Base-by-base conservation (phyloP, 2,329 filamentous ascomycete species). In the Mycogone perniciosa region DNA sequence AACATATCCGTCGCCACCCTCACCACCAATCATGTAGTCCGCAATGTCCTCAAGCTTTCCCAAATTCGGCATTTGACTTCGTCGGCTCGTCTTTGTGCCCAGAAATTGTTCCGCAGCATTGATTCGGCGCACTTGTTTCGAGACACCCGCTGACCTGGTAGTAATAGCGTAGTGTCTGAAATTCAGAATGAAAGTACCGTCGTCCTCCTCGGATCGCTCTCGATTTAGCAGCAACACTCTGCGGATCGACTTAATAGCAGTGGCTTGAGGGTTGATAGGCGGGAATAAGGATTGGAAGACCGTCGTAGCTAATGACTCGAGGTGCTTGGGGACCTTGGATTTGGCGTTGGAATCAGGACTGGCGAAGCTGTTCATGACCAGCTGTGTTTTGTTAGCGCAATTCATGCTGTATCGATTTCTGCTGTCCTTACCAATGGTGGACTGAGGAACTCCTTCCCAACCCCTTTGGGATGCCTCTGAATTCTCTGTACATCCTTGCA, bases 291-390 rank as follows among this genome's bases (percentile, higher is more conserved):
- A 95, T 68, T 96, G 92, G 71, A 97, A 99, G 62, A 96, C 84
- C 42, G 90, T 95, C 2, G 91, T 97, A 3, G 90, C 85, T 31
- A 99, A 84, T 27, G 87, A 86, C 71, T 99, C 93, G 63, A 99
- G 87, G 60, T 96, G 91, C 65, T 89, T 95, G 5, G 92, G 90
- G n/a, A 95, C 84, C 55, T 86, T 82, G 26, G 82, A 80, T 51
- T 77, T 79, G 31, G 80, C 70, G 51, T 83, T 79, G 41, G 77
- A 64, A 31, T 72, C 75, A 30, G 86, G 79, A 4, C 84, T 85
- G 37, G 81, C 81, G 69, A 99, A 96, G 69, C 96, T 96, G 73
- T 99, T 99, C 93, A 99, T 97, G 58, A 99, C 93, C 41, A 99
- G 80, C 81, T 86, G 54, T 3, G 4, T 30, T 9, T 31, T 6